These are phyloP conservation scores for Pyrrhoderma lamaoense DNA, from an alignment of 1,284 basidiomycete species.

Conservation along the genomic window DNA sequence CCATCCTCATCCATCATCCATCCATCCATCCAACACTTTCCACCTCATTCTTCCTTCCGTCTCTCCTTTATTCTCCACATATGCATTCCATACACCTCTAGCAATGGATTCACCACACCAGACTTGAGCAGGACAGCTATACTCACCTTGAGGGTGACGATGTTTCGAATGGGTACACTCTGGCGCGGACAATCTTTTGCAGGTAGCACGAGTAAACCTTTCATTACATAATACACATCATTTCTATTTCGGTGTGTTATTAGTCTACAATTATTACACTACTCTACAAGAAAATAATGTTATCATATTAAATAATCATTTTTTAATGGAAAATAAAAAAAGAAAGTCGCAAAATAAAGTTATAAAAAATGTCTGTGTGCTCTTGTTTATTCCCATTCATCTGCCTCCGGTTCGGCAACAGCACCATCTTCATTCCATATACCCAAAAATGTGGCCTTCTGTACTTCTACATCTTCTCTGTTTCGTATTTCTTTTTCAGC, in stretches of 20 bases:
- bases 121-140: too few species aligned
- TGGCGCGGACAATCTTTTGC: background rate
- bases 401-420: conserved; percentile 59
- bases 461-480: conserved; percentile 47
- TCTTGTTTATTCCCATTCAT: conserved; percentile 18
- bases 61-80: background rate
- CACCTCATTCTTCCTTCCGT: too few species aligned
- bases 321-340: background rate
- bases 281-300: background rate
- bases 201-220: too few species aligned
- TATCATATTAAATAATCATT: background rate
- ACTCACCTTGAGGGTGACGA: conserved; percentile 10
- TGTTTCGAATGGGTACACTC: background rate
- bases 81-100: background rate
- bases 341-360: too few species aligned
- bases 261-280: background rate
- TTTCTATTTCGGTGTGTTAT: too few species aligned
- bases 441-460: conserved; percentile 58
- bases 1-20: too few species aligned
- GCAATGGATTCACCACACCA: background rate
- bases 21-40: background rate
- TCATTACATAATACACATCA: too few species aligned
- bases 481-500: conserved; percentile 52
- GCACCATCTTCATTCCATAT: conserved; percentile 79
- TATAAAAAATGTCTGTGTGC: background rate